Base-by-base conservation (phyloP, 306 rosid species). In the Fagus crenata region DNA sequence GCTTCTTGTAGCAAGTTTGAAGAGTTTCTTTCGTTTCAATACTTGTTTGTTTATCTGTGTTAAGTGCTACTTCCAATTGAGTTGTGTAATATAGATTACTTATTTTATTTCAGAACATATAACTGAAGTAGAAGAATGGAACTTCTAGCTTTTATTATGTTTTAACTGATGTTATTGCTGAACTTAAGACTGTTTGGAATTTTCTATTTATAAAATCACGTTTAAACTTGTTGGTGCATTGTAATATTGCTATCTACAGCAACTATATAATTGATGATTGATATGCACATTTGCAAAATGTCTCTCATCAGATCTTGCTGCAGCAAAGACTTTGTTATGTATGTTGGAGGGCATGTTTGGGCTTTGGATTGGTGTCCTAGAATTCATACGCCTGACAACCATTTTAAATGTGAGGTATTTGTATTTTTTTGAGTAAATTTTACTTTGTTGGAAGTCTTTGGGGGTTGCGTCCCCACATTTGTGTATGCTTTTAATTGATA, bases 291-390 rank as follows among this genome's bases (percentile, higher is more conserved):
- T 67, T 71, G 68, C 84, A 35, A 69, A 81, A 79, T 55, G 36
- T 81, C 72, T 80, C 69, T 14, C 63, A 18, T 74, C 13, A 46
- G 51, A 36, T 80, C 56, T 74, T 80, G 78, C 80, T 84, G 80
- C 73, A 46, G 87, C 89, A 91, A 86, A 82, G 95, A 95, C 82
- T 92, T 86, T 87, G 87, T 86, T 81, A 78, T 95, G 92, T 72
- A 89, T 86, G 97, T 82, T 82, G 97, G 99, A 78, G 97, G 99
- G 64, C 75, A 89, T 35, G 90, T 92, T 75, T 95, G 97, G 97
- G 92, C 97, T 22, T 71, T 95, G 82, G 93, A 95, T 82, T 95
- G 97, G 99, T 95, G 97, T 84, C 97, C 97, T 71, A 85, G 71
- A 85, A 81, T 87, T 69, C 87, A 84, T 67, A 84, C 67, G 37